Evolutionary conservation across 1,284 basidiomycete species (phyloP).

Genomic region (Ganoderma boninense): DNA sequence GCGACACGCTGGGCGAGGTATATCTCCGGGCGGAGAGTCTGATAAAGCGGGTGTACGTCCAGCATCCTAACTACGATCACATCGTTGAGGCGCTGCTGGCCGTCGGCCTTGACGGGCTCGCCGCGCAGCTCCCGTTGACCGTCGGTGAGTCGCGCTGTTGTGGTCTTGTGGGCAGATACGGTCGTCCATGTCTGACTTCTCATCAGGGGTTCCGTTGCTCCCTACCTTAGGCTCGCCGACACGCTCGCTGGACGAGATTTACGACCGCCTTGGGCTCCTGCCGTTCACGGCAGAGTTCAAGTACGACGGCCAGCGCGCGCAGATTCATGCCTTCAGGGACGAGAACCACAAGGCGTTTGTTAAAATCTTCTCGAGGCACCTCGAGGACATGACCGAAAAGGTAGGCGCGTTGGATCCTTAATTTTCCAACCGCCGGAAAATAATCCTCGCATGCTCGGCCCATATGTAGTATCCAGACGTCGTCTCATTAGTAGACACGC

Average conservation of each 20-base stretch:
- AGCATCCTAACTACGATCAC: slow-evolving; percentile 90
- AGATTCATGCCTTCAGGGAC: slow-evolving; percentile 76
- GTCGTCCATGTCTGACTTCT: slow-evolving; percentile 8
- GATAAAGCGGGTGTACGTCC: slow-evolving; percentile 82
- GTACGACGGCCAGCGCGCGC: slow-evolving; percentile 90
- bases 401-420: slow-evolving; percentile 43
- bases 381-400: slow-evolving; percentile 94
- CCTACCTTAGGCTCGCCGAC: slow-evolving; percentile 86
- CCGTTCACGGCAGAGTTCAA: slow-evolving; percentile 94
- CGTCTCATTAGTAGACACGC: slow-evolving; percentile 59
- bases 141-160: slow-evolving; percentile 63
- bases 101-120: slow-evolving; percentile 67
- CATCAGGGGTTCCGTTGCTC: slow-evolving; percentile 70
- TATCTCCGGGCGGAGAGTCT: slow-evolving; percentile 68
- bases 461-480: slow-evolving; percentile 87
- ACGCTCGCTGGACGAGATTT: slow-evolving; percentile 86
- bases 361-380: slow-evolving; percentile 86
- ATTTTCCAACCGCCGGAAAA: slow-evolving; percentile 20
- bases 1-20: slow-evolving; percentile 54
- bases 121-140: slow-evolving; percentile 74
- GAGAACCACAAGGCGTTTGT: slow-evolving; percentile 56
- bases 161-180: slow-evolving; percentile 15
- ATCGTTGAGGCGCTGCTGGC: slow-evolving; percentile 75
- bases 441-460: slow-evolving; percentile 31
- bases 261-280: slow-evolving; percentile 70